Evolutionary conservation across 2,329 filamentous ascomycete species (phyloP).

Genomic region (Xylariomycetidae sp.): DNA sequence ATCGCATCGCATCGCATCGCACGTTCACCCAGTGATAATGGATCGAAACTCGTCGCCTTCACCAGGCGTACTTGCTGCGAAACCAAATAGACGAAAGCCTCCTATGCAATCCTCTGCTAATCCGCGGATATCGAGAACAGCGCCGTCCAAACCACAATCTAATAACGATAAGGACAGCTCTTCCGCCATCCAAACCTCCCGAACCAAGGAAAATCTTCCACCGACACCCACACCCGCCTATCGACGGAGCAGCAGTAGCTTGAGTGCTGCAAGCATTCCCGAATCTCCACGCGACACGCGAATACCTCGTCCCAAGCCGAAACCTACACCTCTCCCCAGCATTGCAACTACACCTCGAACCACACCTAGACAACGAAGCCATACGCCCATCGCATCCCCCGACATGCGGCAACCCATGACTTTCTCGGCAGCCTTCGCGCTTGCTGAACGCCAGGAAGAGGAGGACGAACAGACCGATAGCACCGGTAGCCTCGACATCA

Average conservation of each 20-base stretch:
- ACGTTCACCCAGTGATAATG: too few species aligned
- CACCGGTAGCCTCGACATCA: slow-evolving; percentile 19
- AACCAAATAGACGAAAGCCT: slow-evolving; percentile 19
- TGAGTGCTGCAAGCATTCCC: too few species aligned
- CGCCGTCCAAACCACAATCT: slow-evolving; percentile 10
- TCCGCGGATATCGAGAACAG: slow-evolving; percentile 10
- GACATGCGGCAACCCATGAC: slow-evolving; percentile 24
- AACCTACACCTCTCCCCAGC: slow-evolving; percentile 3
- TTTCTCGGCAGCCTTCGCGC: slow-evolving; percentile 21
- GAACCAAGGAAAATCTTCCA: too few species aligned
- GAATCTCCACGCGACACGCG: slow-evolving; percentile 19
- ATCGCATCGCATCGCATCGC: neutral
- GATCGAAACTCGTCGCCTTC: slow-evolving; percentile 17
- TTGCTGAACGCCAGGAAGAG: slow-evolving; percentile 17
- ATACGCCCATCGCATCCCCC: slow-evolving; percentile 5
- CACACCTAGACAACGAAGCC: slow-evolving; percentile 1
- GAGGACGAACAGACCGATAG: slow-evolving; percentile 15
- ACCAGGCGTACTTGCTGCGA: slow-evolving; percentile 16
- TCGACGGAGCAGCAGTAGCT: too few species aligned
- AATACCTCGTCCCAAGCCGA: slow-evolving; percentile 20
- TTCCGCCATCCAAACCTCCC: slow-evolving; percentile 18
- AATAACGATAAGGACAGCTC: slow-evolving; percentile 17
- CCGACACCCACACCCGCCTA: too few species aligned
- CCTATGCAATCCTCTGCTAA: slow-evolving; percentile 15
- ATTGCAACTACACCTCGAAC: slow-evolving; percentile 3